Evolutionary conservation across 805 yeast genomes (phyloP), one percentile per base, ranked within the genome.

Genomic region (Hanseniaspora hatyaiensis): DNA sequence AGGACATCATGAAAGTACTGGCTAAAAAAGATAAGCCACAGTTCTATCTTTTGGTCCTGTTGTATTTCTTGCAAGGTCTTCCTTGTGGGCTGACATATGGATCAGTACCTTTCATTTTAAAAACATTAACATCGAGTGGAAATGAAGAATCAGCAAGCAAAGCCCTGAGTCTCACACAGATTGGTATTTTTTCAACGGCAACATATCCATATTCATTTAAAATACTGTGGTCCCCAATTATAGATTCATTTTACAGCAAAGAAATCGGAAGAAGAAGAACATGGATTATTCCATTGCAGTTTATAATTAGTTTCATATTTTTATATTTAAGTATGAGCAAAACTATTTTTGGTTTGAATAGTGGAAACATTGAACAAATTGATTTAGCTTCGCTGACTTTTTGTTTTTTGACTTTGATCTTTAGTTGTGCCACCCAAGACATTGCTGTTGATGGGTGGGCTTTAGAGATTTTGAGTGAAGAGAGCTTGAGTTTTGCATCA

Each of bases 361-460:
- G 40, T 15, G 38, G 38, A 18, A 32, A 29, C 8, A 36, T 34
- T 9, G 36, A 39, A 3, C 13, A 33, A 2, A 33, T 50, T 6
- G 52, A 56, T 38, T 51, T 62, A 15, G 19, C 49, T 13, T 59
- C 64, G 2, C 74, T 92, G 52, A 85, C 97, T 0, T 55, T 68
- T 42, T 71, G 77, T 49, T 92, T 92, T 64, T 83, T 88, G 56
- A 53, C 77, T 19, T 67, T 92, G 51, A 92, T 92, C 28, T 75
- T 89, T 50, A 70, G 88, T 51, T 88, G 96, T 66, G 96, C 97
- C 0, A 89, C 98, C 0, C 98, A 92, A 63, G 98, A 92, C 61
- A 92, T 92, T 49, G 97, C 98, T 0, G 98, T 92, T 19, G 98
- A 92, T 65, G 97, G 98, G 9, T 92, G 98, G 98, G 96, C 97